phyloP scores from a whole-genome alignment of 1,139 yeast genomes.

The Yamadazyma oceani region DNA sequence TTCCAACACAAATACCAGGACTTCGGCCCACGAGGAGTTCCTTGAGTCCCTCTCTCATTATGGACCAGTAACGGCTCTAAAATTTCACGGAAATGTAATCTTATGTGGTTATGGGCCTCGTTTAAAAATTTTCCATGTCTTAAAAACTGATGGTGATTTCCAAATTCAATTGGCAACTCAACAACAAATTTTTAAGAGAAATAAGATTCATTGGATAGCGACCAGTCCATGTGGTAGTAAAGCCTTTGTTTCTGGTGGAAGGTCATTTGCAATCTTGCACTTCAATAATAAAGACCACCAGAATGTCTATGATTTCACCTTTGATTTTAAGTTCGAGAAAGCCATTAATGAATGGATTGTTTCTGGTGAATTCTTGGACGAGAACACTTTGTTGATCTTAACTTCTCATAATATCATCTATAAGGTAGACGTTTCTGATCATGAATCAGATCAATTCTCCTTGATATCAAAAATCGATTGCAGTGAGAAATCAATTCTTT shows the following conservation, averaged over 20 bases:
- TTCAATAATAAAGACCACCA: constrained; percentile 6
- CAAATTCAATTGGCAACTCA: constrained; percentile 22
- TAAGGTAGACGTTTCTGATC: constrained; percentile 34
- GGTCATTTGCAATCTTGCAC: constrained; percentile 55
- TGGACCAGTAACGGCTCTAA: constrained; percentile 76
- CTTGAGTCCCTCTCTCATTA: constrained; percentile 42
- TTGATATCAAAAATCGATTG: constrained; percentile 48
- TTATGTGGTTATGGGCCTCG: constrained; percentile 78
- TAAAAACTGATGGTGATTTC: constrained; percentile 30
- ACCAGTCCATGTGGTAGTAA: constrained; percentile 27
- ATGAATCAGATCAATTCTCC: constrained; percentile 15
- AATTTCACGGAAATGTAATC: constrained; percentile 39
- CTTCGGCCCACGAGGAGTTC: constrained; percentile 21
- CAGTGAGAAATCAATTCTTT: constrained; percentile 77
- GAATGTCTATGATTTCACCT: constrained; percentile 17
- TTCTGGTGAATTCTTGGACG: constrained; percentile 49
- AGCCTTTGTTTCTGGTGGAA: constrained; percentile 67
- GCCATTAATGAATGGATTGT: constrained; percentile 78
- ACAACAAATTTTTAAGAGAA: constrained; percentile 56
- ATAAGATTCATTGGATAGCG: constrained; percentile 77
- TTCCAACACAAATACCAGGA: constrained; percentile 7
- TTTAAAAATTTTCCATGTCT: constrained; percentile 52
- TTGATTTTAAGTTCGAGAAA: constrained; percentile 33
- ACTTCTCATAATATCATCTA: constrained; percentile 82
- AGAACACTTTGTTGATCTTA: constrained; percentile 47